Percentiles rank a stretch among this genome's conserved stretches.
Evolutionary conservation across 495 filamentous ascomycete species (phyloP).

Genomic region (Cercophora sp.): DNA sequence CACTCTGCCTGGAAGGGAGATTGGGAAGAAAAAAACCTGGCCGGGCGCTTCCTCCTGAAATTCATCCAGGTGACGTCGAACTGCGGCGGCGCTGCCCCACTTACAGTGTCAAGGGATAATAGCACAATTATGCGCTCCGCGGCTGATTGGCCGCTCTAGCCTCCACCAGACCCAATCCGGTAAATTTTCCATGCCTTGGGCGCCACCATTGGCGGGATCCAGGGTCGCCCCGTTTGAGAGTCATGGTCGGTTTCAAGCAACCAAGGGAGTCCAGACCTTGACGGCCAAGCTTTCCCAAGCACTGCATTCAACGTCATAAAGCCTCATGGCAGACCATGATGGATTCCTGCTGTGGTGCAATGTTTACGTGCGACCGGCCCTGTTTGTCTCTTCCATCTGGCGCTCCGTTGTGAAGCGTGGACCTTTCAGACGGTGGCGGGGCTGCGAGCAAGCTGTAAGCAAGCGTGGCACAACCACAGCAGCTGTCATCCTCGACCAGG

Average conservation of each 20-base stretch:
- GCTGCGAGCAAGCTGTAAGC: too few species aligned
- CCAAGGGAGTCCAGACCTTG: too few species aligned
- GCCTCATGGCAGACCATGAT: too few species aligned
- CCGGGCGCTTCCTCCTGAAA: conserved; percentile 11
- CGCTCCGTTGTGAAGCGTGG: too few species aligned
- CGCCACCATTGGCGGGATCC: neutral
- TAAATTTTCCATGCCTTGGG: neutral
- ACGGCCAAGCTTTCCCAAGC: too few species aligned
- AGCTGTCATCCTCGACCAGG: too few species aligned
- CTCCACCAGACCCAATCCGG: neutral
- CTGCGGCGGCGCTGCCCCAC: neutral
- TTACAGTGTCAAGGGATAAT: conserved; percentile 28
- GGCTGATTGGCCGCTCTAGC: conserved; percentile 12
- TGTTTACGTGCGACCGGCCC: too few species aligned
- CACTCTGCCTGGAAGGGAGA: neutral
- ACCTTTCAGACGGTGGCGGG: too few species aligned
- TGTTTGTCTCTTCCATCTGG: too few species aligned
- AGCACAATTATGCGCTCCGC: conserved; percentile 6
- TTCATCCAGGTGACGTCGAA: conserved; percentile 21
- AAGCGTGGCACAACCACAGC: too few species aligned
- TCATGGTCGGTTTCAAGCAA: conserved; percentile 3
- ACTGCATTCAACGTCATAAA: too few species aligned
- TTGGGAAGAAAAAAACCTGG: conserved; percentile 4
- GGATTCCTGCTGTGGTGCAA: too few species aligned
- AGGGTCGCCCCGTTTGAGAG: neutral